Evolutionary conservation across 169 alveolate genomes (phyloP).

Genomic region (Plasmodium falciparum): DNA sequence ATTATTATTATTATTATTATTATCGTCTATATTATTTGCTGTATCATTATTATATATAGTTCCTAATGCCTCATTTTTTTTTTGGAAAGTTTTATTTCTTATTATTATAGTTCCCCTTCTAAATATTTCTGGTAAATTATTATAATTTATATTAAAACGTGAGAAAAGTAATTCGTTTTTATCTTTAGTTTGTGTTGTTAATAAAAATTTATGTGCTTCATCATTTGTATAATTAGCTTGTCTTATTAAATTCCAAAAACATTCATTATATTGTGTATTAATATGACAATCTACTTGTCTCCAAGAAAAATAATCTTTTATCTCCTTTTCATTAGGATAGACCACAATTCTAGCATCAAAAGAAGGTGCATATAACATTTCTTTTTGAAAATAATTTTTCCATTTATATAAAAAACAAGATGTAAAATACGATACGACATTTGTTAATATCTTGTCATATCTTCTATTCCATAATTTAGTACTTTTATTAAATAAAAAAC

Average conservation of each 20-base stretch:
- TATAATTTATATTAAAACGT: constrained; percentile 93
- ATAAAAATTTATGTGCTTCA: constrained; percentile 84
- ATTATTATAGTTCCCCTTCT: constrained; percentile 51
- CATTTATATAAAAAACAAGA: constrained; percentile 92
- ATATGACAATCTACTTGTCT: constrained; percentile 96
- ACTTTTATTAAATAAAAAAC: constrained; percentile 78
- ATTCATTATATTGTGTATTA: constrained; percentile 96
- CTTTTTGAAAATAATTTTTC: constrained; percentile 85
- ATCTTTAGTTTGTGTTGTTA: constrained; percentile 89
- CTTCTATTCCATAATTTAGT: constrained; percentile 81
- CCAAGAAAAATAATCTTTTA: constrained; percentile 93
- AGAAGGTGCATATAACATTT: constrained; percentile 90
- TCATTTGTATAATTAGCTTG: constrained; percentile 88
- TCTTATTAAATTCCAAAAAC: constrained; percentile 95
- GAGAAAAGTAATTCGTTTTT: constrained; percentile 93
- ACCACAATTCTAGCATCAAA: constrained; percentile 95
- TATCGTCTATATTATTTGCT: neutral
- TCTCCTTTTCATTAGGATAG: constrained; percentile 92
- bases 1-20: neutral
- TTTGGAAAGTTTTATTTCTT: constrained; percentile 12
- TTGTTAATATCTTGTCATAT: constrained; percentile 89
- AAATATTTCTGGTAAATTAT: constrained; percentile 83
- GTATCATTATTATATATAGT: neutral
- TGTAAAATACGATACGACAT: constrained; percentile 93
- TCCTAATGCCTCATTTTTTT: neutral